These are phyloP conservation scores for Penicillium hordei DNA, from an alignment of 2,329 filamentous ascomycete genomes.

Conservation along the genomic window DNA sequence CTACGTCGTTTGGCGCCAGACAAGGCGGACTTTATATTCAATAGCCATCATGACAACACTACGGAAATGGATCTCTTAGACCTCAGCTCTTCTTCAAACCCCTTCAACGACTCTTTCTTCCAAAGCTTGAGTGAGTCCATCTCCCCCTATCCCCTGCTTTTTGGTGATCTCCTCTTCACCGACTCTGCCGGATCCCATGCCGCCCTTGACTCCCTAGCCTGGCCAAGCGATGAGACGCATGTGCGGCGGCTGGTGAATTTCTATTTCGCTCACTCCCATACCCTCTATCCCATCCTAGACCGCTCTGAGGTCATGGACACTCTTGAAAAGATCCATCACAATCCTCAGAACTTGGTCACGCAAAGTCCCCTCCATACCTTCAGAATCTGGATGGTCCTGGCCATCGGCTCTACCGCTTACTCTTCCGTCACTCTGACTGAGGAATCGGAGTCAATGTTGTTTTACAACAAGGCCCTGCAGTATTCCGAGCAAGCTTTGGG, in stretches of 20 bases:
- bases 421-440: conserved; percentile 47
- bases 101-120: conserved; percentile 11
- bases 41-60: conserved; percentile 16
- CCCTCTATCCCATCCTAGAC: conserved; percentile 48
- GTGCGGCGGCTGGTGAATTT: conserved; percentile 41
- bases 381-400: conserved; percentile 52
- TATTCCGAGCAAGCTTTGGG: conserved; percentile 44
- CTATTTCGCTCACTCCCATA: conserved; percentile 52
- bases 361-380: conserved; percentile 41
- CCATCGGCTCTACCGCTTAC: conserved; percentile 49
- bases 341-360: not conserved
- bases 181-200: not conserved
- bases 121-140: conserved; percentile 8
- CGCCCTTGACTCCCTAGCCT: conserved; percentile 7
- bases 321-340: not conserved
- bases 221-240: conserved; percentile 19
- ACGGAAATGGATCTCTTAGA: not conserved
- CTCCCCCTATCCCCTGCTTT: conserved; percentile 4
- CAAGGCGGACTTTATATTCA: conserved; percentile 46
- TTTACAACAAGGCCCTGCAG: conserved; percentile 47
- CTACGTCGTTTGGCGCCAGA: conserved; percentile 46
- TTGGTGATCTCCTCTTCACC: not conserved
- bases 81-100: conserved; percentile 13
- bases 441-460: conserved; percentile 45
- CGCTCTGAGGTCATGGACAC: conserved; percentile 35